Evolutionary conservation across 1,284 basidiomycete species (phyloP), one percentile per base, ranked within the genome.

Genomic region (Cryptococcus sp.): DNA sequence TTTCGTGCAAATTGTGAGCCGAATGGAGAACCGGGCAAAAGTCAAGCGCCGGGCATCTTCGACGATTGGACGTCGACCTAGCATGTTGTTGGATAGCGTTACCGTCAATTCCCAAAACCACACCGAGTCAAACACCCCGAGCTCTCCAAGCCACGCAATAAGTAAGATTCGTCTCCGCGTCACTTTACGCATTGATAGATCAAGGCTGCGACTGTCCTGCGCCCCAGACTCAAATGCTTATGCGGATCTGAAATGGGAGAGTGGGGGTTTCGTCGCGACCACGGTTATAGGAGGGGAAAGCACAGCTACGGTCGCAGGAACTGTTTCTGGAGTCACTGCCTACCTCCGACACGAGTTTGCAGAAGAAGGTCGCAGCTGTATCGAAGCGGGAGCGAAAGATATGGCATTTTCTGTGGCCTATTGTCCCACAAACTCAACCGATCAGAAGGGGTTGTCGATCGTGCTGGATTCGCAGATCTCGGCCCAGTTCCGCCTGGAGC

Each of bases 221-320:
- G 86, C 87, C 56, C 89, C 91, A 0, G 90, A 93, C 68, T 91
- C 91, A 49, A 91, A 93, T 64, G 92, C 94, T 16, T 83, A 89
- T 43, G 89, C 89, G 19, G 87, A 87, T 2, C 73, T 95, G 34
- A 84, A 89, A 50, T 96, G 93, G 93, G 87, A 93, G 58, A 93
- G 89, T 64, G 93, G 93, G 39, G 92, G 92, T 0, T 93, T 95
- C 68, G 80, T 92, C 40, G 74, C 92, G 39, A 89, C 86, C 62
- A 81, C 90, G 17, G 85, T 87, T 25, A 87, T 90, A 2, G 86
- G 87, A 11, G 84, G 84, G 46, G 83, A 85, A 20, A 84, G 83
- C 41, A 55, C 55, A 40, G 82, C 90, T 20, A 84, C 85, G 5
- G 86, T 93, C 64, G 86, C 87, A 0, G 89, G 89, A 5, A 86